These are phyloP conservation scores for Rhamnella rubrinervis DNA, from an alignment of 331 rosid species.

Conservation along the genomic window DNA sequence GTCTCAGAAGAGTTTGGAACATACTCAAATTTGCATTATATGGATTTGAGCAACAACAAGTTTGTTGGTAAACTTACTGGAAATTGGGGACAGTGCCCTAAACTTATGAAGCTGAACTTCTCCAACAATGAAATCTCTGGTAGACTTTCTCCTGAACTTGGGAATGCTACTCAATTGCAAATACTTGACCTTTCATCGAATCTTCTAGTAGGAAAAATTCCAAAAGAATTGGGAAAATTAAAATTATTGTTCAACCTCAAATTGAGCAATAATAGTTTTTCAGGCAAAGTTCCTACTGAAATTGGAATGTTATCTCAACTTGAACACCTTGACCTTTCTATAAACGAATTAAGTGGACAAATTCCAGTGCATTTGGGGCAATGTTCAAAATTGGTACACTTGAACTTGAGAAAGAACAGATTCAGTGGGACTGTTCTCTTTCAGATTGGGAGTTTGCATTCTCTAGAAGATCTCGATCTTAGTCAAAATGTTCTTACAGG, in stretches of 20 bases:
- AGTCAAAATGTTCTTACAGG: conserved; percentile 18
- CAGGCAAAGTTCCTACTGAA: neutral
- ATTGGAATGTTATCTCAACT: neutral
- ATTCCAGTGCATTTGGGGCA: conserved; percentile 19
- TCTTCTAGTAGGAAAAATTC: neutral
- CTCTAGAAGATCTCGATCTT: conserved; percentile 26
- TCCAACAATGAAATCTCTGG: neutral
- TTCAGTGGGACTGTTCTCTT: conserved; percentile 28
- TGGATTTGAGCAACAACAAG: neutral
- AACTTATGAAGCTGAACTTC: too few species aligned
- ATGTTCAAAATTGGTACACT: neutral
- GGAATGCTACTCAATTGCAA: neutral
- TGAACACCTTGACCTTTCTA: neutral
- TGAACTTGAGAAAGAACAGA: conserved; percentile 42
- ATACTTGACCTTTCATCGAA: neutral
- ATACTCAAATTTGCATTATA: neutral
- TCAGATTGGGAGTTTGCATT: conserved; percentile 24
- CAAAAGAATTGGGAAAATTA: neutral
- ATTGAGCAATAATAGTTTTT: neutral
- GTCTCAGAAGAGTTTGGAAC: too few species aligned
- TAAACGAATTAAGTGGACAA: neutral
- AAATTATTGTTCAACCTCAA: neutral
- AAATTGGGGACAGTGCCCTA: neutral
- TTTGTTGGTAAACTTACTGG: neutral
- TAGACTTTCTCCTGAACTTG: neutral